Conservation (phyloP, 2,329 filamentous ascomycete genomes). For the Fusarium falciforme region DNA sequence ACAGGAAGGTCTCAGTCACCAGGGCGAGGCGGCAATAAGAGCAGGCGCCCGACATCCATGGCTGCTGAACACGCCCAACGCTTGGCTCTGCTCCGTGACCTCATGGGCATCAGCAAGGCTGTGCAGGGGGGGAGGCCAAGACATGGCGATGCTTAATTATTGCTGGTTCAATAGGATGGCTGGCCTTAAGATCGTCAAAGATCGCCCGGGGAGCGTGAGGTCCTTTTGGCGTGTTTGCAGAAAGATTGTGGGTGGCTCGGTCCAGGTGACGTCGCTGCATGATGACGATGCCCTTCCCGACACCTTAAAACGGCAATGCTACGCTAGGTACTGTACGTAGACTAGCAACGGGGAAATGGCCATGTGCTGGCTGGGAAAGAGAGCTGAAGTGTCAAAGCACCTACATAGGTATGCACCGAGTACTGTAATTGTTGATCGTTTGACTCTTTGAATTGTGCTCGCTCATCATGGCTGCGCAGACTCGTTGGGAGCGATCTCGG, state of each 20-base stretch:
- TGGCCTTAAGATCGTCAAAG: neutral
- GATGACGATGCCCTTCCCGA: conserved; percentile 25
- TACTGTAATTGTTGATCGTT: neutral
- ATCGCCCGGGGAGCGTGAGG: neutral
- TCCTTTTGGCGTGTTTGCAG: neutral
- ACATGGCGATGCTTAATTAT: conserved; percentile 24
- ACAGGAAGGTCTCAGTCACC: conserved; percentile 16
- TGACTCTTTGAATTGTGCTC: neutral
- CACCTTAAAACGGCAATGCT: neutral
- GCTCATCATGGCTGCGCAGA: neutral
- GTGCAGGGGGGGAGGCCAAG: neutral
- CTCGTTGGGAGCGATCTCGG: neutral
- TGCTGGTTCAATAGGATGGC: neutral
- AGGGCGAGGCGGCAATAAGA: conserved; percentile 5
- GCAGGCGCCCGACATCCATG: conserved; percentile 11
- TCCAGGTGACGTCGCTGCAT: conserved; percentile 41
- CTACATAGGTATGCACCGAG: neutral
- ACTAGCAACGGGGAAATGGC: neutral
- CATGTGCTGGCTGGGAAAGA: neutral
- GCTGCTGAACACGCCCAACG: neutral
- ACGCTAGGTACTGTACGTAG: neutral
- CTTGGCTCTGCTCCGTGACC: conserved; percentile 28
- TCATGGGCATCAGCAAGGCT: conserved; percentile 13
- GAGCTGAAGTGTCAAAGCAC: neutral
- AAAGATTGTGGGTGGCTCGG: neutral